Base-by-base conservation (phyloP, 495 filamentous ascomycete species). In the Glonium stellatum region DNA sequence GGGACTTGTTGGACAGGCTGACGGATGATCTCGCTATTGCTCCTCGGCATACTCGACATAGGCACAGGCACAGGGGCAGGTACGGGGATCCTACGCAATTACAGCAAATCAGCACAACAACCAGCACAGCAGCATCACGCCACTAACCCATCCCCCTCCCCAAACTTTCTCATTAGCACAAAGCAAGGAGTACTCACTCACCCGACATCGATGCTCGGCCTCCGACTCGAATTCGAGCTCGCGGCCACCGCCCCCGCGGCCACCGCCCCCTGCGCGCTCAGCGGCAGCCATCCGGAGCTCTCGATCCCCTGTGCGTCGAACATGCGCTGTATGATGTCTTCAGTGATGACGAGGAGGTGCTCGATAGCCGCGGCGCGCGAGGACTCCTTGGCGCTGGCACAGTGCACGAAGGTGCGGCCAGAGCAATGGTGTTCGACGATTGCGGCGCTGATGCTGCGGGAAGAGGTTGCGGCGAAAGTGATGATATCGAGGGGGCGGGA, bases 311-410 rank as follows among this genome's bases (percentile, higher is more conserved):
- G 59, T n/a, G 41, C 42, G 35, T 62, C 55, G n/a, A 66, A 21
- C 9, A 66, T 46, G 5, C 59, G 36, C 31, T 59, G 50, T 19
- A 62, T 27, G 0, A 66, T 44, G 23, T 62, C 64, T 37, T 66
- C 64, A 5, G 60, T 66, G 48, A 66, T 66, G 41, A 66, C 59
- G 39, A 66, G 60, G 12, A 66, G 53, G 37, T 66, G 64, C 51
- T 66, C 64, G 42, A 60, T 34, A 9, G 64, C 64, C 0, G 55
- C 64, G 6, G 60, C 34, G 5, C 64, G 55, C 4, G 64, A 51
- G 27, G 50, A 55, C 47, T 66, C 64, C 18, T 53, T 55, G 0
- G 64, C 64, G 39, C 59, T 62, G 5, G 36, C 34, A 39, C 64
- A 66, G 52, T 66, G 64, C 37, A 66, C 62, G 60, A 62, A 66